Evolutionary conservation across 2,329 filamentous ascomycete genomes (phyloP).

Genomic region (Phyllosticta ampelicida): DNA sequence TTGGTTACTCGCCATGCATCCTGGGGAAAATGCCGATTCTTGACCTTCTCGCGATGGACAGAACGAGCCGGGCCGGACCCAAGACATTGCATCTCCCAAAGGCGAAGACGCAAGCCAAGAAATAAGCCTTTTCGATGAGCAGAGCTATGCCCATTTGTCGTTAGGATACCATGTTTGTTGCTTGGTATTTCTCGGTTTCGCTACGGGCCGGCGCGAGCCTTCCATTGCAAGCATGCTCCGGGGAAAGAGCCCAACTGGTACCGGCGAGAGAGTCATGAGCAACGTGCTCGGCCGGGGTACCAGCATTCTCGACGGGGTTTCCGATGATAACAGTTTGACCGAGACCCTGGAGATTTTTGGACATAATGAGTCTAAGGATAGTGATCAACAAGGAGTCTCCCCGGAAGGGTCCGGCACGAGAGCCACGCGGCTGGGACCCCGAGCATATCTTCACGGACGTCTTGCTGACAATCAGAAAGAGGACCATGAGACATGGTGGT

Average conservation of each 20-base stretch:
- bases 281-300: background rate
- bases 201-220: background rate
- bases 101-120: background rate
- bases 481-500: background rate
- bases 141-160: background rate
- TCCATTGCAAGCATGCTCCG: background rate
- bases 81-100: background rate
- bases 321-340: background rate
- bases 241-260: background rate
- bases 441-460: too few species aligned
- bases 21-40: background rate
- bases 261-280: background rate
- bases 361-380: background rate
- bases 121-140: background rate
- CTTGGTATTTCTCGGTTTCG: background rate
- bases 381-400: background rate
- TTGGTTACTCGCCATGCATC: background rate
- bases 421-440: background rate
- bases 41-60: background rate
- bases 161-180: background rate
- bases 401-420: background rate
- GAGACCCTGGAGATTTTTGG: background rate
- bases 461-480: background rate
- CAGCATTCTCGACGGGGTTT: background rate
- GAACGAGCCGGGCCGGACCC: background rate